Evolutionary conservation across 345 rosid species (phyloP).

Genomic region (Melastoma malabathricum): DNA sequence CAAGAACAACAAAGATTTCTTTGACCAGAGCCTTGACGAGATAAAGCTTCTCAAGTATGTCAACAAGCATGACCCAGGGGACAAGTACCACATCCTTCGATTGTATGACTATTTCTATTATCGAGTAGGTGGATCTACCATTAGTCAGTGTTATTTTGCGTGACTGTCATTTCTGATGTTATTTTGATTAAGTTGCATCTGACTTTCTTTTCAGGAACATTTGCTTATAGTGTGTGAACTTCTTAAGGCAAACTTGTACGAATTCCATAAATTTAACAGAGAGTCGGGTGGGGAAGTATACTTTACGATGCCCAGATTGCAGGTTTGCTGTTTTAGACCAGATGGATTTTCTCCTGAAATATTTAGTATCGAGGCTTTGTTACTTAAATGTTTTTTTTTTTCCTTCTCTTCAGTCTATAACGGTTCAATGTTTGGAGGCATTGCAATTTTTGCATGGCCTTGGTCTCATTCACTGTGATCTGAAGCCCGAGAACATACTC

Average conservation of each 20-base stretch:
- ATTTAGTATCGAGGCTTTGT: constrained; percentile 6
- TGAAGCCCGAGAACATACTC: constrained; percentile 90
- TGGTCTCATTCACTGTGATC: constrained; percentile 94
- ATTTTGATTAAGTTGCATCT: constrained; percentile 3
- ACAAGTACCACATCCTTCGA: constrained; percentile 92
- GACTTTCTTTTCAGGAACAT: constrained; percentile 63
- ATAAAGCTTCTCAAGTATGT: constrained; percentile 95
- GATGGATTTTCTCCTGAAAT: constrained; percentile 10
- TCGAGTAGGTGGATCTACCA: constrained; percentile 43
- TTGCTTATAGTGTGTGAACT: constrained; percentile 95
- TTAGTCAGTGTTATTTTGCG: neutral
- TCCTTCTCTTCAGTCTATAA: constrained; percentile 66
- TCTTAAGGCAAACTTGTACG: constrained; percentile 95
- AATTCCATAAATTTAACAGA: constrained; percentile 93
- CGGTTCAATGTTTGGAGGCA: constrained; percentile 93
- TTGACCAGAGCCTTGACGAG: constrained; percentile 99
- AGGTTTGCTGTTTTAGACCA: constrained; percentile 30
- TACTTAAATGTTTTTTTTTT: constrained; percentile 14
- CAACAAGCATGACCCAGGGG: constrained; percentile 97
- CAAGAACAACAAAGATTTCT: constrained; percentile 98
- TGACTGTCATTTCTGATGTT: neutral
- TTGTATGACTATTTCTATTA: constrained; percentile 95
- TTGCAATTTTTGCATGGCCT: constrained; percentile 88
- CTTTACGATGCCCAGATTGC: constrained; percentile 97
- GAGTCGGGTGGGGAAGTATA: constrained; percentile 99